Evolutionary conservation across 192 early-diverging fungal genomes (phyloP).

Genomic region (Coemansia sp.): DNA sequence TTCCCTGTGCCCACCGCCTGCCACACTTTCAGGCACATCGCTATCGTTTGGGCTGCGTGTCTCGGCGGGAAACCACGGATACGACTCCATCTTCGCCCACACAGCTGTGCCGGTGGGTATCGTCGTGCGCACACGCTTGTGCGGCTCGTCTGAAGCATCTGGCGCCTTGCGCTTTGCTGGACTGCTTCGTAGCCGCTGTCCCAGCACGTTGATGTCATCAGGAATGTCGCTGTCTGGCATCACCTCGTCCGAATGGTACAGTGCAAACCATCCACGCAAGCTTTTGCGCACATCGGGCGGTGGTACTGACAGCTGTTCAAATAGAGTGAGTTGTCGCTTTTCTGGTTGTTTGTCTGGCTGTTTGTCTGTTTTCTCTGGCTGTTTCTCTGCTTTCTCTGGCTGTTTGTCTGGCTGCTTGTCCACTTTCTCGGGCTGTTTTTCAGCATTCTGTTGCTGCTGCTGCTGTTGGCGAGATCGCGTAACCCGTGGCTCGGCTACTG

Average conservation of each 20-base stretch:
- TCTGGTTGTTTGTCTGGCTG: slow-evolving; percentile 1
- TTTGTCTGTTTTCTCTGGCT: background rate
- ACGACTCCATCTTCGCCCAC: slow-evolving; percentile 50
- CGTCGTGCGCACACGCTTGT: slow-evolving; percentile 8
- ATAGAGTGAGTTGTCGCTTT: slow-evolving; percentile 27
- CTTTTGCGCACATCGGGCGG: slow-evolving; percentile 35
- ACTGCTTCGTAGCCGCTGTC: slow-evolving; percentile 16
- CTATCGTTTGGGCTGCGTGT: slow-evolving; percentile 16
- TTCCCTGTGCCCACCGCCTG: background rate
- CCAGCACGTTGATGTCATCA: slow-evolving; percentile 32
- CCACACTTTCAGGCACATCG: slow-evolving; percentile 20
- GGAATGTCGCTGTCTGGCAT: slow-evolving; percentile 19
- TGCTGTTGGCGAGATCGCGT: background rate
- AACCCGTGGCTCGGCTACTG: background rate
- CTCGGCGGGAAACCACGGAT: slow-evolving; percentile 53
- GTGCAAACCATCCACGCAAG: background rate
- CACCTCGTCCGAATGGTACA: background rate
- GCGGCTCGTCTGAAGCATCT: slow-evolving; percentile 13
- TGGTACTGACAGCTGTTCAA: slow-evolving; percentile 45
- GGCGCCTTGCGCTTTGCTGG: background rate
- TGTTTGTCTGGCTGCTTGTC: background rate
- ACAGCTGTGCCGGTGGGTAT: slow-evolving; percentile 31
- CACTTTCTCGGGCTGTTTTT: background rate
- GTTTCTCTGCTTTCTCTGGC: background rate
- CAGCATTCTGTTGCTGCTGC: background rate